Evolutionary conservation across 1,284 basidiomycete genomes (phyloP).

Genomic region (Trametes polyzona): DNA sequence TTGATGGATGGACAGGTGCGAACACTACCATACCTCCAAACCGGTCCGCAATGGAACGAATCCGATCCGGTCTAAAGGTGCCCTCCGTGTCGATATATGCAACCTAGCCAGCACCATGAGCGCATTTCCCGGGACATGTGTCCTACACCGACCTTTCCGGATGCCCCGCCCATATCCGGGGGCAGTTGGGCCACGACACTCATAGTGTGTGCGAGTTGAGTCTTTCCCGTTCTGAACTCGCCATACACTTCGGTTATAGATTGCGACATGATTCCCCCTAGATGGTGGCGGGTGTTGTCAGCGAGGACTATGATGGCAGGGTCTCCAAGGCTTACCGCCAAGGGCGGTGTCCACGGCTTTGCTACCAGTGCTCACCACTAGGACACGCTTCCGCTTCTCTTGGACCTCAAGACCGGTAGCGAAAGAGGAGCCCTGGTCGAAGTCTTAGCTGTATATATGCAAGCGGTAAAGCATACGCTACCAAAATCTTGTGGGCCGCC

Average conservation of each 20-base stretch:
- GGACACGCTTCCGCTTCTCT: conserved; percentile 80
- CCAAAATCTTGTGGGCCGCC: conserved; percentile 83
- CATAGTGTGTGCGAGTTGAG: conserved; percentile 92
- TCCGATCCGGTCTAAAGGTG: conserved; percentile 92
- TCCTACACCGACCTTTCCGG: conserved; percentile 68
- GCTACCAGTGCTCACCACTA: conserved; percentile 86
- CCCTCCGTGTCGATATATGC: conserved; percentile 96
- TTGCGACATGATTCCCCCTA: conserved; percentile 87
- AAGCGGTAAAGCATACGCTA: conserved; percentile 35
- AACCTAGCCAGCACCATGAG: conserved; percentile 50
- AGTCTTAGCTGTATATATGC: conserved; percentile 11
- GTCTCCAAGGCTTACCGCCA: conserved; percentile 69
- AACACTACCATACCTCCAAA: conserved; percentile 54
- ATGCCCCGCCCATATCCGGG: conserved; percentile 85
- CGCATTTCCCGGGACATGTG: not conserved
- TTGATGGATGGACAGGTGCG: too few species aligned
- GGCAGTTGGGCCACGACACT: conserved; percentile 89
- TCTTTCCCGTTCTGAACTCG: conserved; percentile 86
- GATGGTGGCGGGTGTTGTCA: not conserved
- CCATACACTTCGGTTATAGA: conserved; percentile 91
- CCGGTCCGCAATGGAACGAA: conserved; percentile 86
- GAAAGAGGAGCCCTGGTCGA: conserved; percentile 81
- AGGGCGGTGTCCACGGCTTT: conserved; percentile 89
- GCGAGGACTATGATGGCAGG: too few species aligned
- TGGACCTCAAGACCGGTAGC: conserved; percentile 89